phyloP scores from a whole-genome alignment of 495 filamentous ascomycete genomes.

The Penicillium simplicissimum region DNA sequence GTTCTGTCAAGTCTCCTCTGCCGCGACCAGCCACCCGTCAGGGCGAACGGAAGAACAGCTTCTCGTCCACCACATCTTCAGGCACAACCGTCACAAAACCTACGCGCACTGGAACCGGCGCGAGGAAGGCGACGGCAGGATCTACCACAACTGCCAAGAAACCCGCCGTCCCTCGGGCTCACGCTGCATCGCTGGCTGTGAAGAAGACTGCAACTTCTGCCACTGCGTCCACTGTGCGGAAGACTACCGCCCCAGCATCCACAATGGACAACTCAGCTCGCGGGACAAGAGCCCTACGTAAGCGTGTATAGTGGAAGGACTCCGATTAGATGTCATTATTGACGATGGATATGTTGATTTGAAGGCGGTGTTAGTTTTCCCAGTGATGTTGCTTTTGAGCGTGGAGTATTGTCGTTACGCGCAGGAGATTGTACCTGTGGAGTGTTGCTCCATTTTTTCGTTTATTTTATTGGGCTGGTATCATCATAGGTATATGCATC shows the following conservation, averaged over 20 bases:
- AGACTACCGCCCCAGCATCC: slow-evolving; percentile 37
- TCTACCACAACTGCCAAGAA: slow-evolving; percentile 51
- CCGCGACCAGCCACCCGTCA: slow-evolving; percentile 46
- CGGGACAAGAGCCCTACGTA: slow-evolving; percentile 49
- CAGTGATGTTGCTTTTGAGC: slow-evolving; percentile 2
- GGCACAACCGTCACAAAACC: slow-evolving; percentile 62
- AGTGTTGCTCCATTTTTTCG: neutral
- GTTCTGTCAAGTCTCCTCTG: slow-evolving; percentile 35
- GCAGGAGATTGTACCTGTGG: slow-evolving; percentile 1
- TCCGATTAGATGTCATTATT: neutral
- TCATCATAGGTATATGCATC: slow-evolving; percentile 12
- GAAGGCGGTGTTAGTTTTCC: neutral
- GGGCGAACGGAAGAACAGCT: slow-evolving; percentile 44
- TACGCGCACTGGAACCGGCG: slow-evolving; percentile 45
- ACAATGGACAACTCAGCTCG: slow-evolving; percentile 34
- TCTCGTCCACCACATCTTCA: slow-evolving; percentile 48
- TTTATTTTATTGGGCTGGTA: slow-evolving; percentile 1
- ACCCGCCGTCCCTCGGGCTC: slow-evolving; percentile 33
- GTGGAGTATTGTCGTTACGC: neutral
- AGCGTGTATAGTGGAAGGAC: slow-evolving; percentile 36
- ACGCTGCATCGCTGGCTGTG: slow-evolving; percentile 38
- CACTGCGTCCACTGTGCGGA: slow-evolving; percentile 27
- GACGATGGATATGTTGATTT: neutral
- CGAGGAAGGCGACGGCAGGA: slow-evolving; percentile 50
- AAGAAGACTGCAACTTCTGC: slow-evolving; percentile 38